These are phyloP conservation scores for Candida glucosophila DNA, from an alignment of 1,139 yeast genomes.

Conservation along the genomic window DNA sequence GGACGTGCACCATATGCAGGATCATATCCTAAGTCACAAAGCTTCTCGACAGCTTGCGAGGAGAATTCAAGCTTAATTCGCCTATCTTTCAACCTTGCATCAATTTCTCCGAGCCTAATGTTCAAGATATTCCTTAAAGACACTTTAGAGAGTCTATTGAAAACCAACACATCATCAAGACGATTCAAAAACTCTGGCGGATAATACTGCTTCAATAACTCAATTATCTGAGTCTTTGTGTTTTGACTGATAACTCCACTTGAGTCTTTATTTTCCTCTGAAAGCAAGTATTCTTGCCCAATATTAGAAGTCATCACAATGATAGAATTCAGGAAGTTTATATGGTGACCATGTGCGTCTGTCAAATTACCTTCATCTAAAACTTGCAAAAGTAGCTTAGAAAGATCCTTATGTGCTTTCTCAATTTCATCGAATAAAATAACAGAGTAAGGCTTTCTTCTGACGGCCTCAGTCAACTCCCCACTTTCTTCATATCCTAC, in stretches of 20 bases:
- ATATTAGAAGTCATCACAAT: constrained; percentile 97
- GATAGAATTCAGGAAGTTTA: constrained; percentile 88
- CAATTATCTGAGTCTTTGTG: constrained; percentile 50
- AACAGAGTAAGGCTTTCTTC: constrained; percentile 91
- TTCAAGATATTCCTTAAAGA: constrained; percentile 76
- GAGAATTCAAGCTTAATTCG: constrained; percentile 58
- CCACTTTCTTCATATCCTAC: constrained; percentile 96
- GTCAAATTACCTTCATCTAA: constrained; percentile 92
- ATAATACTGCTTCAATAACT: constrained; percentile 60
- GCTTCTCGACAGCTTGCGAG: constrained; percentile 62
- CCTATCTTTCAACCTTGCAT: constrained; percentile 68
- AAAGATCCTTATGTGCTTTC: constrained; percentile 91
- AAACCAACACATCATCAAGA: constrained; percentile 82
- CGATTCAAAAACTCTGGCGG: constrained; percentile 95
- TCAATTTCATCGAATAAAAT: constrained; percentile 93
- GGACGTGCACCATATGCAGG: constrained; percentile 94
- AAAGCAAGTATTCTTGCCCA: constrained; percentile 80
- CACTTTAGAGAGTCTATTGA: constrained; percentile 73
- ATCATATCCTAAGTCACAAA: constrained; percentile 82
- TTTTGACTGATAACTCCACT: constrained; percentile 41
- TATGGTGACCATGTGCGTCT: constrained; percentile 89
- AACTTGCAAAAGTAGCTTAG: constrained; percentile 82
- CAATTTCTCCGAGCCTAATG: constrained; percentile 72
- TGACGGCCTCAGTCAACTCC: constrained; percentile 89
- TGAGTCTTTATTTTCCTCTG: constrained; percentile 40